Conservation (phyloP, 2,329 filamentous ascomycete species). For the Mycosphaerella arachidis region DNA sequence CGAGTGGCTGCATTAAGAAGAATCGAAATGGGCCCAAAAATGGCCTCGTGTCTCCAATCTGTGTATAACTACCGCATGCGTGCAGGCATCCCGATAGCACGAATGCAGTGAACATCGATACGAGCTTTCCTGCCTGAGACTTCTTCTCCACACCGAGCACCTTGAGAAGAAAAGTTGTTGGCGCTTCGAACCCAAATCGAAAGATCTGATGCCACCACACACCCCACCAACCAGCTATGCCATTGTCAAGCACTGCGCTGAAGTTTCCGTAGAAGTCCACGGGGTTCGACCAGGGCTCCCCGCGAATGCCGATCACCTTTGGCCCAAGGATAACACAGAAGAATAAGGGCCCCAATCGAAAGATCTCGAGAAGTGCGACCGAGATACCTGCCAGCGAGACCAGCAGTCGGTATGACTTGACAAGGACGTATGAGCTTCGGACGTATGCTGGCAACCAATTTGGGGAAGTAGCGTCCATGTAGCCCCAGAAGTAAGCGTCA, state of each 20-base stretch:
- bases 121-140: slow-evolving; percentile 34
- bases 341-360: slow-evolving; percentile 57
- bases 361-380: slow-evolving; percentile 57
- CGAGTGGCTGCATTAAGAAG: slow-evolving; percentile 66
- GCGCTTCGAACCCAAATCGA: slow-evolving; percentile 64
- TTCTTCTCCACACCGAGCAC: slow-evolving; percentile 28
- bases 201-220: slow-evolving; percentile 90
- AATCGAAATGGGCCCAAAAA: slow-evolving; percentile 56
- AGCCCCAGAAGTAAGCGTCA: slow-evolving; percentile 70
- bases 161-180: slow-evolving; percentile 47
- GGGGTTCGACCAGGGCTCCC: slow-evolving; percentile 59
- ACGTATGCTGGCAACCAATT: slow-evolving; percentile 43
- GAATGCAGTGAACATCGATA: slow-evolving; percentile 56
- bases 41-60: slow-evolving; percentile 57
- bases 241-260: slow-evolving; percentile 57
- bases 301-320: slow-evolving; percentile 55
- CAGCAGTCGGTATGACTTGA: slow-evolving; percentile 54
- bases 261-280: slow-evolving; percentile 52
- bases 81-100: slow-evolving; percentile 65
- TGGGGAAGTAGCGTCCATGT: slow-evolving; percentile 34
- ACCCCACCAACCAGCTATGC: slow-evolving; percentile 78
- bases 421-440: slow-evolving; percentile 39
- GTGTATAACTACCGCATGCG: slow-evolving; percentile 62
- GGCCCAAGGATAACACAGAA: slow-evolving; percentile 57
- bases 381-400: slow-evolving; percentile 56